phyloP scores from a whole-genome alignment of 192 early-diverging fungal species.

The Podila minutissima region DNA sequence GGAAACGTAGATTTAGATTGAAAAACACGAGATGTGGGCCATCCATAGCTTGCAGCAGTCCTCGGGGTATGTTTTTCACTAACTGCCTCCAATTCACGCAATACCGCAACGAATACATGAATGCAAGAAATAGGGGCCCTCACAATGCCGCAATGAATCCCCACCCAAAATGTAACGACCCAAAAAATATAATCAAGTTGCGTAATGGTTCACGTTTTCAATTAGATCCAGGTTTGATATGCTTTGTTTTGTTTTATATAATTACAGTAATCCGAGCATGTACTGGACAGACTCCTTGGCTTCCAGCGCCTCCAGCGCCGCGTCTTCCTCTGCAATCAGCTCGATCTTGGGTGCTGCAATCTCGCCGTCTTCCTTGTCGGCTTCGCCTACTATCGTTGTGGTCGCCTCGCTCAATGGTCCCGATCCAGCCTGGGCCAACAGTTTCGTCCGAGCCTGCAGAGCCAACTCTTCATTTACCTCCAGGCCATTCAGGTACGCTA shows the following conservation, averaged over 20 bases:
- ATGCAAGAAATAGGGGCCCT: too few relatives aligned
- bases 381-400: not conserved
- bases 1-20: too few relatives aligned
- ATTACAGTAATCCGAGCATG: slow-evolving; percentile 24
- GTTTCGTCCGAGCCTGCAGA: slow-evolving; percentile 36
- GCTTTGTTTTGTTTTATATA: not conserved
- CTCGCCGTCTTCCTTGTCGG: slow-evolving; percentile 24
- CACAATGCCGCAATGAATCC: too few relatives aligned
- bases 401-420: slow-evolving; percentile 8
- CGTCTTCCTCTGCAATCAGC: slow-evolving; percentile 23
- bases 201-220: too few relatives aligned
- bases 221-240: not conserved
- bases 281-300: slow-evolving; percentile 46
- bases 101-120: too few relatives aligned
- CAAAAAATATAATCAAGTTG: too few relatives aligned
- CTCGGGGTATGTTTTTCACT: too few relatives aligned
- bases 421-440: slow-evolving; percentile 22
- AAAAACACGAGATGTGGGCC: too few relatives aligned
- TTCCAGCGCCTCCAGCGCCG: slow-evolving; percentile 33
- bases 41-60: too few relatives aligned
- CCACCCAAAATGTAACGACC: too few relatives aligned
- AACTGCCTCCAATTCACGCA: too few relatives aligned
- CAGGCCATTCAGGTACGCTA: slow-evolving; percentile 38
- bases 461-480: slow-evolving; percentile 39
- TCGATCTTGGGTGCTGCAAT: slow-evolving; percentile 4